A percentile compares a stretch with the other conserved stretches of the same genome.
phyloP scores from a whole-genome alignment of 2,329 filamentous ascomycete genomes.

The Xylaria digitata region DNA sequence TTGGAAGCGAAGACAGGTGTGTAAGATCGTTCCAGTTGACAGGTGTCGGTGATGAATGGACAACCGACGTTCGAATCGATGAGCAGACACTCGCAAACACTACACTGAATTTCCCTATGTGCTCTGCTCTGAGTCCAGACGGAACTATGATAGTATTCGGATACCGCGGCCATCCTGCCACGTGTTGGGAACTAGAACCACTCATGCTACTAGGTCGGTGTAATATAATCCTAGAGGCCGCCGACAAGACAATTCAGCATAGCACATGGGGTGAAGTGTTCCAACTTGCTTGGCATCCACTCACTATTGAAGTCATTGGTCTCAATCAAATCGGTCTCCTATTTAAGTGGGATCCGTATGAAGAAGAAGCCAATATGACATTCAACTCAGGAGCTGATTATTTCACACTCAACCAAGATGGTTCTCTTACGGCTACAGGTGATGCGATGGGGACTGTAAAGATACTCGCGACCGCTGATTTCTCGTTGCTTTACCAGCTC shows the following conservation, averaged over 20 bases:
- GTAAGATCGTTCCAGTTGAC: conserved; percentile 45
- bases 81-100: too few relatives aligned
- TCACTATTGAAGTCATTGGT: conserved; percentile 48
- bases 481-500: conserved; percentile 47
- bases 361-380: too few relatives aligned
- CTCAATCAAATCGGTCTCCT: conserved; percentile 50
- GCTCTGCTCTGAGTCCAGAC: conserved; percentile 47
- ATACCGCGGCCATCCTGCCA: conserved; percentile 47
- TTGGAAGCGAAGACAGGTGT: conserved; percentile 36
- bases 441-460: conserved; percentile 46
- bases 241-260: too few relatives aligned
- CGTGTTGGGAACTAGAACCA: conserved; percentile 49
- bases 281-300: conserved; percentile 48
- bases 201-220: conserved; percentile 46
- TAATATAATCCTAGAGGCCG: too few relatives aligned
- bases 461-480: conserved; percentile 42
- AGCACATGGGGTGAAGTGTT: conserved; percentile 45
- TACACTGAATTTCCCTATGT: conserved; percentile 44
- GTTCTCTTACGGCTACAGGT: conserved; percentile 48
- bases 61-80: too few relatives aligned
- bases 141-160: conserved; percentile 46
- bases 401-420: conserved; percentile 46
- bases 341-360: conserved; percentile 53
- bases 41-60: too few relatives aligned
- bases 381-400: too few relatives aligned